Evolutionary conservation across 2,329 filamentous ascomycete genomes (phyloP).

Genomic region (Mariannaea sp.): DNA sequence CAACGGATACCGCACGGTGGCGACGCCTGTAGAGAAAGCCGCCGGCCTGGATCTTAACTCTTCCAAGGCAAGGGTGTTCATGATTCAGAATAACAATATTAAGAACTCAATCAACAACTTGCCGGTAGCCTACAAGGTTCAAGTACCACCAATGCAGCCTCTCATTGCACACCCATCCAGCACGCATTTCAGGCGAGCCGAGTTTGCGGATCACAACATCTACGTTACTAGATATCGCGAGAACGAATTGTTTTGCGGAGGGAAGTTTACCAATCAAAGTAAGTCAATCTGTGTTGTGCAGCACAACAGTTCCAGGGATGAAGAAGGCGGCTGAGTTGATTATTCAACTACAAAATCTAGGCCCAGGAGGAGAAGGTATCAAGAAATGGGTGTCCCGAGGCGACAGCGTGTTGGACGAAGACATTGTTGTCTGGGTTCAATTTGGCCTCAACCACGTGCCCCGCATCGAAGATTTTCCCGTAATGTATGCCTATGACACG

Average conservation of each 20-base stretch:
- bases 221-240: conserved; percentile 50
- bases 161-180: conserved; percentile 7
- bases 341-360: neutral
- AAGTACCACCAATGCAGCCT: conserved; percentile 11
- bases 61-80: conserved; percentile 8
- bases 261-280: conserved; percentile 54
- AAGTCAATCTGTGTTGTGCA: neutral
- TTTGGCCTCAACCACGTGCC: conserved; percentile 61
- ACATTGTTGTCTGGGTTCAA: conserved; percentile 62
- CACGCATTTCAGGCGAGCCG: conserved; percentile 6
- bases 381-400: conserved; percentile 51
- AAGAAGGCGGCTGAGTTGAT: no score
- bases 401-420: conserved; percentile 58
- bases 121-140: conserved; percentile 10
- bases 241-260: conserved; percentile 63
- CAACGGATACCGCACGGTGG: conserved; percentile 9
- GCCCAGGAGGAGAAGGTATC: conserved; percentile 10
- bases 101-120: conserved; percentile 13
- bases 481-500: conserved; percentile 47
- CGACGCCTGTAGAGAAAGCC: conserved; percentile 11
- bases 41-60: conserved; percentile 14
- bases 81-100: conserved; percentile 9
- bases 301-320: no score
- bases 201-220: conserved; percentile 18
- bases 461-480: conserved; percentile 60